Evolutionary conservation across 768 basidiomycete genomes (phyloP).

Genomic region (Leccinum variicolor): DNA sequence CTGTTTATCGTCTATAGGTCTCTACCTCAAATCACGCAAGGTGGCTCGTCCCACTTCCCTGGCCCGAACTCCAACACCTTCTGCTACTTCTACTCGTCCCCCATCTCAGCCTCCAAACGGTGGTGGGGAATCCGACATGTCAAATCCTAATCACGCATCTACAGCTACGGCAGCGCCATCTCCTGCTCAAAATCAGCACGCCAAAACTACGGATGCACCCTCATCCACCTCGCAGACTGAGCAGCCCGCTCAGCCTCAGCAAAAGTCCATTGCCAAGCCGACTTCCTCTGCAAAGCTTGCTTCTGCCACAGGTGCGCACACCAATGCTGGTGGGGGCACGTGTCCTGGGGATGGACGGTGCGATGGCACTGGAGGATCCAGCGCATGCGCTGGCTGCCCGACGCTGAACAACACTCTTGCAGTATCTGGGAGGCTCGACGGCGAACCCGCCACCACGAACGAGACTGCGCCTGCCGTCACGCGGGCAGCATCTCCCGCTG

Average conservation of each 20-base stretch:
- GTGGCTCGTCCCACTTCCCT: constrained; percentile 69
- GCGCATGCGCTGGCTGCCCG: constrained; percentile 92
- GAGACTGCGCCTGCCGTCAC: constrained; percentile 18
- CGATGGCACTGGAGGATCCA: constrained; percentile 94
- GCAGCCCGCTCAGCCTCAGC: constrained; percentile 21
- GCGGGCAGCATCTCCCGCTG: constrained; percentile 27
- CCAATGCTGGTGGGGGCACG: constrained; percentile 51
- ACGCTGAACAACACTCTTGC: constrained; percentile 86
- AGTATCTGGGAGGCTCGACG: constrained; percentile 40
- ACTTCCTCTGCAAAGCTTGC: constrained; percentile 26
- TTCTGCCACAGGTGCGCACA: constrained; percentile 31
- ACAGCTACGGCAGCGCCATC: constrained; percentile 27
- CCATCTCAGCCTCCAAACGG: constrained; percentile 34
- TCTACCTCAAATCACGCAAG: constrained; percentile 81
- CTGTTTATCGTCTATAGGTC: constrained; percentile 50
- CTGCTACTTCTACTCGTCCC: constrained; percentile 30
- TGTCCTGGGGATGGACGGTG: constrained; percentile 98
- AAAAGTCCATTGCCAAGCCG: constrained; percentile 25
- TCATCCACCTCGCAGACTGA: constrained; percentile 28
- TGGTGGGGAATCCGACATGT: constrained; percentile 32
- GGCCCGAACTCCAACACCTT: constrained; percentile 37
- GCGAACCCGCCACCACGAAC: constrained; percentile 30
- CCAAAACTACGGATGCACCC: constrained; percentile 28
- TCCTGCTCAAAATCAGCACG: constrained; percentile 30
- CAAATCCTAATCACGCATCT: constrained; percentile 35